These are phyloP conservation scores for Symbiodinium natans DNA, from an alignment of 73 alveolate genomes.

Conservation along the genomic window DNA sequence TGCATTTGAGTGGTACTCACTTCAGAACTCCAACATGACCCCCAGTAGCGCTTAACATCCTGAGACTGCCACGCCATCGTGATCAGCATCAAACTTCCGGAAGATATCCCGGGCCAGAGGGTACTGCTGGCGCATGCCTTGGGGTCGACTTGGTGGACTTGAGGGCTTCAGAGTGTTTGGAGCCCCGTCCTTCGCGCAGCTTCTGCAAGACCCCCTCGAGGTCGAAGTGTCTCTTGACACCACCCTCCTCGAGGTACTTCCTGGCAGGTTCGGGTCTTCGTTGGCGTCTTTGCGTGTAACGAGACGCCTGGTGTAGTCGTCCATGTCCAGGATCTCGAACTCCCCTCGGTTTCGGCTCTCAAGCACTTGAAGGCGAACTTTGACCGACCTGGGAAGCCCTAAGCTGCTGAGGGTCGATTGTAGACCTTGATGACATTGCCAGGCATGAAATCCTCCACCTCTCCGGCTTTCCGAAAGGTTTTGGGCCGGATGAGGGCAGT, in stretches of 20 bases:
- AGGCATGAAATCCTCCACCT: slow-evolving; percentile 7
- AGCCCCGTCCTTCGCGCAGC: slow-evolving; percentile 30
- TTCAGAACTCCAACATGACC: no score
- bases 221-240: slow-evolving; percentile 1
- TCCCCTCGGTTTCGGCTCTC: neutral
- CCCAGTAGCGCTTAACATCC: no score
- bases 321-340: slow-evolving; percentile 77
- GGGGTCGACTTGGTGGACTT: no score
- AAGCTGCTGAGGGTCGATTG: slow-evolving; percentile 9
- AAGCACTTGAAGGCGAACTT: no score
- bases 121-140: slow-evolving; percentile 78
- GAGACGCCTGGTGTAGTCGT: slow-evolving; percentile 50
- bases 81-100: slow-evolving; percentile 83
- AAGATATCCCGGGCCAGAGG: slow-evolving; percentile 90
- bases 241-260: slow-evolving; percentile 2
- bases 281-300: no score
- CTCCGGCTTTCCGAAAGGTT: no score
- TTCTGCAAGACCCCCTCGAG: slow-evolving; percentile 65
- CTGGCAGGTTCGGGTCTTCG: neutral
- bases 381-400: no score
- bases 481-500: no score
- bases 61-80: slow-evolving; percentile 41
- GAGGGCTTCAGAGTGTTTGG: no score
- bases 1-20: no score
- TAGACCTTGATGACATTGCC: slow-evolving; percentile 75